Evolutionary conservation across 2,329 filamentous ascomycete species (phyloP), one percentile per base, ranked within the genome.

Genomic region (Thermothelomyces thermophilus): DNA sequence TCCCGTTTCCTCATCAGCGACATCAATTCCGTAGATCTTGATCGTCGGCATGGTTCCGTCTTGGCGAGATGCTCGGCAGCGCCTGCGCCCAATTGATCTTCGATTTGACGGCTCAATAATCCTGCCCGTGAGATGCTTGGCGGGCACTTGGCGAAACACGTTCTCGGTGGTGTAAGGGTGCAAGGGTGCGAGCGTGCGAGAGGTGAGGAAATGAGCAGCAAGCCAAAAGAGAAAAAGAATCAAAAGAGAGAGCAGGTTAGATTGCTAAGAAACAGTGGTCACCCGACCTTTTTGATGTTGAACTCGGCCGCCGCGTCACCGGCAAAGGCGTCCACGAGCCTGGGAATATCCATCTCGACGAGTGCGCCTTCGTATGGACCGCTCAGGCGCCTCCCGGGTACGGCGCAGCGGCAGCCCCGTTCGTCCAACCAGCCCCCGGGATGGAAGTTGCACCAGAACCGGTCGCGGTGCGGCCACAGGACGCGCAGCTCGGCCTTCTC

Each of bases 371-470:
- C 36, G 30, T 48, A 30, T 16, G 7, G 13, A 5, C 16, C 33
- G 13, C 33, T 35, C 33, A n/a, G 13, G 33, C 33, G 13, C 33
- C 13, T 14, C 13, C 33, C 14, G 30, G 16, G 33, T 16, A 11
- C 24, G 33, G 6, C 13, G 13, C 33, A 35, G 33, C 16, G 13
- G 33, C 33, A 31, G 30, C 13, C 33, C 13, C 33, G 13, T 6
- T 16, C 6, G 33, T 52, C 16, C 53, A 47, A 55, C 57, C 58
- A 20, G 10, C 42, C 35, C 30, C 55, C 39, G 10, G 53, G 53
- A 40, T 74, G 71, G 52, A 73, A 75, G 19, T 61, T 63, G 51
- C 72, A 74, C 66, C 71, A 73, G 1, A 66, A 59, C 17, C 56
- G 51, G 45, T 63, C 62, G 53, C 73, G 72, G 35, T 56, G 58